phyloP scores from a whole-genome alignment of 2,329 filamentous ascomycete genomes.

The Emergomyces africanus region DNA sequence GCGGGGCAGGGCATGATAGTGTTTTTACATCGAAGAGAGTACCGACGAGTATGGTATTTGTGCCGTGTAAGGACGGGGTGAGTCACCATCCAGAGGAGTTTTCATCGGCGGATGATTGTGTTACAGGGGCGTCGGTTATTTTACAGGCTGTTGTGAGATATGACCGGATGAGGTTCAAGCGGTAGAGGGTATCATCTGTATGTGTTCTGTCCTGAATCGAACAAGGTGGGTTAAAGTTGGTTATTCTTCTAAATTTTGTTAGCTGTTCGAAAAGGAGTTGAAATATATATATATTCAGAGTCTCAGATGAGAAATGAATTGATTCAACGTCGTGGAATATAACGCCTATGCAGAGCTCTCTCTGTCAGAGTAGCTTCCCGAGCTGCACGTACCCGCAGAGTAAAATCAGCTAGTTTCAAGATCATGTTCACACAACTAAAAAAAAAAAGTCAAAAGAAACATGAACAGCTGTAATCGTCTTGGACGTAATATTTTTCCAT shows the following conservation, averaged over 20 bases:
- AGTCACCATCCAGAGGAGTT: slow-evolving; percentile 54
- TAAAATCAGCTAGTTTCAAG: not conserved
- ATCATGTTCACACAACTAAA: not conserved
- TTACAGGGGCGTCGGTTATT: slow-evolving; percentile 37
- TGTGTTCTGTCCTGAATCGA: not conserved
- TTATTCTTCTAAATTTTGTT: not conserved
- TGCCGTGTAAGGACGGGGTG: slow-evolving; percentile 49
- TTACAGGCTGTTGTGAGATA: slow-evolving; percentile 15
- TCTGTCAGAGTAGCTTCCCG: too few species aligned
- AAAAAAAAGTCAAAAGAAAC: not conserved
- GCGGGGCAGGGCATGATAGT: slow-evolving; percentile 54
- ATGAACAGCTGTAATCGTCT: too few species aligned
- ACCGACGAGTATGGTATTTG: slow-evolving; percentile 56
- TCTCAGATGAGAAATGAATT: not conserved
- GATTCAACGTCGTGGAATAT: not conserved
- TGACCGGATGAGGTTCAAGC: slow-evolving; percentile 26
- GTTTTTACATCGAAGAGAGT: slow-evolving; percentile 47
- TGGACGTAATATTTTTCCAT: not conserved
- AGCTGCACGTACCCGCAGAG: too few species aligned
- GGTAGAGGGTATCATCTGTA: not conserved
- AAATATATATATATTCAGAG: not conserved
- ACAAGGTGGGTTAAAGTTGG: slow-evolving; percentile 4
- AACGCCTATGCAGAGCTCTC: not conserved
- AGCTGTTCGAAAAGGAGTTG: not conserved
- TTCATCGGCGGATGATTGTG: slow-evolving; percentile 47